Evolutionary conservation across 768 basidiomycete species (phyloP).

Genomic region (Boletus insuetus): DNA sequence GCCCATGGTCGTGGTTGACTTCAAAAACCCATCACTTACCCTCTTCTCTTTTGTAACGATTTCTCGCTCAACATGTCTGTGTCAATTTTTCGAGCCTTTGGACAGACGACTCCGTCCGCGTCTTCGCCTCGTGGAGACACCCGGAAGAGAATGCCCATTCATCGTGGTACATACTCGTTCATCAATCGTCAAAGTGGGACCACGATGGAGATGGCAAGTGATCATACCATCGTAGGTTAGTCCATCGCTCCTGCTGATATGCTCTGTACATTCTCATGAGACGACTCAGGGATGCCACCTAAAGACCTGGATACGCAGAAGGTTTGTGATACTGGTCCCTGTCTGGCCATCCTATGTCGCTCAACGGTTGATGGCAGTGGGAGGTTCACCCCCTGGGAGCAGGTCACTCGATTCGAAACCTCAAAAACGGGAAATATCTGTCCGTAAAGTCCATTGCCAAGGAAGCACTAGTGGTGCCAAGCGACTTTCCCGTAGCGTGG

Average conservation of each 20-base stretch:
- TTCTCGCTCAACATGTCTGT: conserved; percentile 14
- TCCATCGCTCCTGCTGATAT: neutral
- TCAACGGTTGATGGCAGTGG: conserved; percentile 19
- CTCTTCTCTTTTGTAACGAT: neutral
- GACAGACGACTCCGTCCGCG: conserved; percentile 10
- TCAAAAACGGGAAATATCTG: conserved; percentile 31
- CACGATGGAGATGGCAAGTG: conserved; percentile 27
- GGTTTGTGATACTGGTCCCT: conserved; percentile 6
- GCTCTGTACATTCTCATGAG: neutral
- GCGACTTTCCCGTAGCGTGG: conserved; percentile 31
- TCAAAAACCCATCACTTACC: conserved; percentile 10
- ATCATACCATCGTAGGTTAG: conserved; percentile 26
- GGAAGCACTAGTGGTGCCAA: conserved; percentile 23
- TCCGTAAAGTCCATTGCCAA: conserved; percentile 25
- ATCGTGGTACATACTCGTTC: conserved; percentile 32
- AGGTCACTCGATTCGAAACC: conserved; percentile 30
- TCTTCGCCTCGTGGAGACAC: conserved; percentile 9
- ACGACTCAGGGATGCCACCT: conserved; percentile 27
- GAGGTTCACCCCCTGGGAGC: conserved; percentile 29
- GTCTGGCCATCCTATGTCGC: neutral
- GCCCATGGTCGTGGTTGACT: conserved; percentile 12
- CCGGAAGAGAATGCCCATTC: conserved; percentile 24
- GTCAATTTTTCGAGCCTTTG: conserved; percentile 22
- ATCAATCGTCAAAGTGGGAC: conserved; percentile 33
- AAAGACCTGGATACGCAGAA: conserved; percentile 29